Base-by-base conservation (phyloP, 176 grass and related monocot genomes). In the Miscanthus lutarioriparius region DNA sequence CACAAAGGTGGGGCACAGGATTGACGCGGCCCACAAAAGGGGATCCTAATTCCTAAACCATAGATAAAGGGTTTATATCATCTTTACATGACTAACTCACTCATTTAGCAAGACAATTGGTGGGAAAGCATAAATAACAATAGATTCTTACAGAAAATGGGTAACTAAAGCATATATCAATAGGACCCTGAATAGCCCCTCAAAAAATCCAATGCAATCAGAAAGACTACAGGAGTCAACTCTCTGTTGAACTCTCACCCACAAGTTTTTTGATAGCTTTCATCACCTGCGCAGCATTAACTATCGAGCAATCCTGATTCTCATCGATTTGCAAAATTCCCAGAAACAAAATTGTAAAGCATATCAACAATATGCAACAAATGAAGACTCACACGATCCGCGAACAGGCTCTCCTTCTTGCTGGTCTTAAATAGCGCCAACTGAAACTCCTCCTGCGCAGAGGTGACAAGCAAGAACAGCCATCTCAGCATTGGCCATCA, bases 341-440 rank as follows among this genome's bases (percentile, higher is more conserved):
- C 72, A 12, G 8, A 72, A 67, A 39, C 7, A 0, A 2, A 82
- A 67, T 11, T 10, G 2, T 67, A 7, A 58, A 53, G 43, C 23
- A 78, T 14, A 79, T 28, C 15, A 87, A 77, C 82, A 16, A 37
- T 4, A 2, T 6, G 12, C 16, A 40, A 22, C 64, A n/a, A 25
- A 64, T 6, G 33, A 5, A 49, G 64, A 61, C 89, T 87, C 87
- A 97, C 95, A 28, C 92, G 85, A 76, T 97, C 92, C 36, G 94
- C 94, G 33, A 97, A 97, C 54, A 97, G 62, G 77, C 92, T 94
- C 80, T 97, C 94, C 80, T 94, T 94, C 77, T 97, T 97, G 82
- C 81, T 97, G 11, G 92, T 97, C 86, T 97, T 97, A 83, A 97
- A 97, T 10, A 97, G 82, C 0, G 92, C 92, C 76, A 97, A 81